Evolutionary conservation across 257 asterid genomes (phyloP).

Genomic region (Nicotiana noctiflora): DNA sequence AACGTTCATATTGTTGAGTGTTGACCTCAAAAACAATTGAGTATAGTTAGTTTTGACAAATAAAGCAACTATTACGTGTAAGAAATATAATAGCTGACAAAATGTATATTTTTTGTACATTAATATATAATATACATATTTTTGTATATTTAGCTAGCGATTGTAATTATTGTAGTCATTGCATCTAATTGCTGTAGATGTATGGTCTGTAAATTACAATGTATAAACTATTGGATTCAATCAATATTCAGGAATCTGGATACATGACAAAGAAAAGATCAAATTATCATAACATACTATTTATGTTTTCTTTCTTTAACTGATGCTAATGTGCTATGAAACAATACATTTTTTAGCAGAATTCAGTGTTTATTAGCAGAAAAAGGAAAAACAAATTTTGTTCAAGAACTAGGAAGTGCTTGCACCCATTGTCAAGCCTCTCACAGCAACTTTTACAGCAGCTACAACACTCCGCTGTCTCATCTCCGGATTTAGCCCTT

Average conservation of each 20-base stretch:
- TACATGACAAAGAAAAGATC: background rate
- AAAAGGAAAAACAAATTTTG: background rate
- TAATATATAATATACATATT: no score
- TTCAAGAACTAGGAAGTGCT: constrained; percentile 39
- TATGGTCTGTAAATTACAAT: background rate
- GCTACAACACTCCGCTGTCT: constrained; percentile 75
- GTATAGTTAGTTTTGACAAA: no score
- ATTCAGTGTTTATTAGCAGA: background rate
- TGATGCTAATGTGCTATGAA: background rate
- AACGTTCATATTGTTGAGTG: no score
- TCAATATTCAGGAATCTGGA: background rate
- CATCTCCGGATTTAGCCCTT: constrained; percentile 42
- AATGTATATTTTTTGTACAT: no score
- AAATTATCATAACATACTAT: background rate
- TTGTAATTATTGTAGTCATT: no score
- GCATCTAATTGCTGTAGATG: background rate
- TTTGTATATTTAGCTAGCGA: no score
- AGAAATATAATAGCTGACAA: no score
- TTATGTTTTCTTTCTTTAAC: background rate
- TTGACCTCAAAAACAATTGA: no score
- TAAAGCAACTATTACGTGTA: no score
- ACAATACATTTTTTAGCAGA: background rate
- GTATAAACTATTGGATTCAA: background rate
- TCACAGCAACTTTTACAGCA: constrained; percentile 80
- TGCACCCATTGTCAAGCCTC: constrained; percentile 64